Evolutionary conservation across 2,329 filamentous ascomycete species (phyloP).

Genomic region (Epichloe amarillans): DNA sequence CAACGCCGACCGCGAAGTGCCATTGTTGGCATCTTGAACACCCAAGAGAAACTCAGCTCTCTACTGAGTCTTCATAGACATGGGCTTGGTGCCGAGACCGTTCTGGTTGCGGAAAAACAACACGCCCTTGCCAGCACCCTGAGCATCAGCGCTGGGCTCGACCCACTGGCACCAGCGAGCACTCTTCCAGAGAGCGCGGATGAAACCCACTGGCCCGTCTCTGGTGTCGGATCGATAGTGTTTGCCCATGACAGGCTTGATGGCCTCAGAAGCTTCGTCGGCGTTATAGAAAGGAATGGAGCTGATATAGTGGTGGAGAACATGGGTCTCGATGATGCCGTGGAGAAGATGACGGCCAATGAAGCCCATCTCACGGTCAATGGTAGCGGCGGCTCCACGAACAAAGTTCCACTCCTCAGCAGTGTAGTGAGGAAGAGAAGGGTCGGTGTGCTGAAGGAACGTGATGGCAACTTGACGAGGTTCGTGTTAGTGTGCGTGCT

Average conservation of each 20-base stretch:
- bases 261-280: constrained; percentile 85
- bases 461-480: constrained; percentile 83
- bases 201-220: constrained; percentile 69
- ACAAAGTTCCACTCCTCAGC: constrained; percentile 81
- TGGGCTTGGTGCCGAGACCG: constrained; percentile 52
- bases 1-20: constrained; percentile 2
- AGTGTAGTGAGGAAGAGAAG: constrained; percentile 83
- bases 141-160: constrained; percentile 72
- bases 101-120: constrained; percentile 95
- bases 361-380: constrained; percentile 95
- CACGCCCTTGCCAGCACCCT: constrained; percentile 70
- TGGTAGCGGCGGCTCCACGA: constrained; percentile 85
- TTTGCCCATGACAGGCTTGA: constrained; percentile 86
- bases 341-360: constrained; percentile 82
- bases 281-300: constrained; percentile 95
- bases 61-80: constrained; percentile 11
- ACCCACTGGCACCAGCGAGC: constrained; percentile 93
- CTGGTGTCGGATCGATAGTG: constrained; percentile 81
- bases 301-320: constrained; percentile 94
- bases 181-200: constrained; percentile 68
- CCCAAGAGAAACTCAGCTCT: too few species aligned
- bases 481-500: constrained; percentile 14
- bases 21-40: neutral
- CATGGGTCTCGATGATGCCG: constrained; percentile 95
- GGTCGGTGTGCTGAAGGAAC: constrained; percentile 94